A percentile compares a stretch with the other conserved stretches of the same genome.
Conservation (phyloP, 257 asterid genomes). For the Handroanthus guayacan region DNA sequence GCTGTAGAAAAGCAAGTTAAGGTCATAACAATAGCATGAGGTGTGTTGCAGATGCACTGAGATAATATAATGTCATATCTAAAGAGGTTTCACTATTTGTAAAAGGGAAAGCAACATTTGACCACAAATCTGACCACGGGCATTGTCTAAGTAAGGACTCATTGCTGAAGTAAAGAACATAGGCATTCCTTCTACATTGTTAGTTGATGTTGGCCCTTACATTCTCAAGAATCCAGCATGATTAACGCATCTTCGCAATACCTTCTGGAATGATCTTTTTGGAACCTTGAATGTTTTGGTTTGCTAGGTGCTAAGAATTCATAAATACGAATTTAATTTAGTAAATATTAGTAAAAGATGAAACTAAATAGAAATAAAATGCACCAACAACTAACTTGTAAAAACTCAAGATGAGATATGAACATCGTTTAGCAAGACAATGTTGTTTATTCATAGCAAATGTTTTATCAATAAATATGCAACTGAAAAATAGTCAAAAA, state of each 20-base stretch:
- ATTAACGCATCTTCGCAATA: not conserved
- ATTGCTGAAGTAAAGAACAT: not conserved
- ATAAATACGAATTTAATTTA: not conserved
- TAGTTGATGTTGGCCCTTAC: not conserved
- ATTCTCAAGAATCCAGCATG: not conserved
- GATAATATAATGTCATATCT: too few relatives aligned
- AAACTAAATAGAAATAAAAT: too few relatives aligned
- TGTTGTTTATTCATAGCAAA: too few relatives aligned
- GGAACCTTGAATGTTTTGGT: not conserved
- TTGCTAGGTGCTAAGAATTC: not conserved
- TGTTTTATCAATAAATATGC: too few relatives aligned
- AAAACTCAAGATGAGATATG: too few relatives aligned
- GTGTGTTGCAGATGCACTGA: not conserved
- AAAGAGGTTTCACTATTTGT: not conserved
- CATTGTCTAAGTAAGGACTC: not conserved
- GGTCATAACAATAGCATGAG: not conserved
- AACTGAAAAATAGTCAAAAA: too few relatives aligned
- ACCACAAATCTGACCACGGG: not conserved
- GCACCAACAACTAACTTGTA: too few relatives aligned
- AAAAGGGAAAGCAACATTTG: not conserved
- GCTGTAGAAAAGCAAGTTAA: not conserved
- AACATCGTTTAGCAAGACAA: too few relatives aligned
- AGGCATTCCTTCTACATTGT: not conserved
- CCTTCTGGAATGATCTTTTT: constrained; percentile 1
- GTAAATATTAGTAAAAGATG: too few relatives aligned